Evolutionary conservation across 2,329 filamentous ascomycete genomes (phyloP), one percentile per base, ranked within the genome.

Genomic region (Pseudocercospora fijiensis): DNA sequence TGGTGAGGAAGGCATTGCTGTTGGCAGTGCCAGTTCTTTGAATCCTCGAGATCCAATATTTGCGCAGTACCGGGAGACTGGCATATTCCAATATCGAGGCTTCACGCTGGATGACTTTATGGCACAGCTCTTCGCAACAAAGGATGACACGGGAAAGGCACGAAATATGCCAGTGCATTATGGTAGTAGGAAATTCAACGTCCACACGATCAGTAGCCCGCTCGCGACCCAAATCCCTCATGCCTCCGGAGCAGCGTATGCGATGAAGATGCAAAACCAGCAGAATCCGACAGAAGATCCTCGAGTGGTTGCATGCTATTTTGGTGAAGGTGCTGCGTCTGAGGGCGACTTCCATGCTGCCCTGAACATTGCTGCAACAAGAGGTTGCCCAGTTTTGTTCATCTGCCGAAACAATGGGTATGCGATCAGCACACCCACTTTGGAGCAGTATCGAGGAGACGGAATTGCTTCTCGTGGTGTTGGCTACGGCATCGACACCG

Each of bases 111-210:
- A 88, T 55, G 88, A 98, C 64, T 98, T 98, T 74, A 98, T 99
- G 95, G 90, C 87, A 71, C 95, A 99, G 76, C 80, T 99, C 8
- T 97, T 98, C 79, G 88, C 93, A 20, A 98, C 96, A 74, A 85
- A 82, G 60, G 86, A 91, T 67, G 95, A 99, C 71, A 78, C 83
- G 0, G 93, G 94, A 1, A 85, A 84, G 65, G 95, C 93, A 1
- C 87, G 94, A 67, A 98, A 96, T 73, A 99, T 99, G 95, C 95
- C 95, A 0, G 91, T 98, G 13, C 95, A 99, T 78, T 99, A 98
- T 73, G 93, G 93, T 53, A 92, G 90, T 76, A 86, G 84, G 62
- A 88, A 91, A 67, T 82, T 96, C 62, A 92, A 96, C 71, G 92
- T 96, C 73, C 91, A 96, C 76, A 93, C 92, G 4, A 90, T 96